phyloP scores from a whole-genome alignment of 352 stramenopile species.

The Peronospora destructor region DNA sequence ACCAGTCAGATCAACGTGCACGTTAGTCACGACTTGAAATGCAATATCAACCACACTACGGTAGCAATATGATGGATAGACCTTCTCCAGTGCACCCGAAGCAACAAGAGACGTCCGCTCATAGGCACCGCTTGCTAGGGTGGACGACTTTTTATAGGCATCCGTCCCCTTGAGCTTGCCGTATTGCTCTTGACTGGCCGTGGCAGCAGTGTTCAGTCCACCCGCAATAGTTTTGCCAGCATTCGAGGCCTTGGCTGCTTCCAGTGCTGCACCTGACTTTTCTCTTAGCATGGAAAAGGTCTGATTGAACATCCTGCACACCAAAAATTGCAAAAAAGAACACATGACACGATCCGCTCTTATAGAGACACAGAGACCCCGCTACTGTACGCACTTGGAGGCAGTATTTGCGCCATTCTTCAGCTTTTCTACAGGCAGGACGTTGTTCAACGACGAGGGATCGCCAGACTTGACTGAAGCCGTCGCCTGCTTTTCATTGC shows the following conservation, averaged over 20 bases:
- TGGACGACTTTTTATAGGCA: constrained; percentile 78
- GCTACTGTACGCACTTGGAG: constrained; percentile 44
- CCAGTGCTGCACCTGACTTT: constrained; percentile 61
- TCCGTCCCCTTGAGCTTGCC: constrained; percentile 79
- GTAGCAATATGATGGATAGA: constrained; percentile 5
- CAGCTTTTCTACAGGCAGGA: constrained; percentile 81
- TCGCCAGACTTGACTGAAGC: constrained; percentile 43
- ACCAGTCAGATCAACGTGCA: constrained; percentile 1
- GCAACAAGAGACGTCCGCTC: constrained; percentile 62
- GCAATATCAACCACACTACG: background rate
- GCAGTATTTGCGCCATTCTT: constrained; percentile 82
- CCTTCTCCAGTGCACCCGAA: constrained; percentile 65
- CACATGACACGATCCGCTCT: background rate
- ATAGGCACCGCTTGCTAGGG: constrained; percentile 45
- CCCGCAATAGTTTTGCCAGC: constrained; percentile 59
- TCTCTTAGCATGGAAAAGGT: constrained; percentile 64
- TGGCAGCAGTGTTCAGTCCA: constrained; percentile 54
- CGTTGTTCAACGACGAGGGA: constrained; percentile 65
- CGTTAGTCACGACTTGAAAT: constrained; percentile 4
- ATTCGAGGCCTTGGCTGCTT: constrained; percentile 74
- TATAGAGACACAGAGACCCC: background rate
- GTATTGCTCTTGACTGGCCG: constrained; percentile 63
- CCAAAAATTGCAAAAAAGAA: constrained; percentile 1
- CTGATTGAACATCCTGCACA: constrained; percentile 53
- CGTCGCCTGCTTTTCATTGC: constrained; percentile 31